Evolutionary conservation across 2,329 filamentous ascomycete species (phyloP).

Genomic region (Aspergillus nomiae): DNA sequence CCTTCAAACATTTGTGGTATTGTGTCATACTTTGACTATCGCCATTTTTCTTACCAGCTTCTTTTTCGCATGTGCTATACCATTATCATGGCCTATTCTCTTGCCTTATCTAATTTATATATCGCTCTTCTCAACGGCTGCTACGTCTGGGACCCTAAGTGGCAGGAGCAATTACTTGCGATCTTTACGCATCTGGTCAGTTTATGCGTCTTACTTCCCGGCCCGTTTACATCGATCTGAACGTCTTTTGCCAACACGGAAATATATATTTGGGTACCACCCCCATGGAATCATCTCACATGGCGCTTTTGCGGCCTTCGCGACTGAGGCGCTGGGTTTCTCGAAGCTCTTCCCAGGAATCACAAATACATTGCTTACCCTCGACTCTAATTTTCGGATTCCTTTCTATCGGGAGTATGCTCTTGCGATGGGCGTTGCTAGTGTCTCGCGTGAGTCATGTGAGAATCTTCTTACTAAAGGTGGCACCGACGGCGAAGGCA

Average conservation of each 20-base stretch:
- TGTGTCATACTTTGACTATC: constrained; percentile 72
- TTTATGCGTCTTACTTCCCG: constrained; percentile 92
- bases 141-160: constrained; percentile 72
- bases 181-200: constrained; percentile 74
- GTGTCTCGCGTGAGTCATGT: constrained; percentile 89
- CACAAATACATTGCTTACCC: constrained; percentile 86
- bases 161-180: constrained; percentile 76
- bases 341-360: constrained; percentile 88
- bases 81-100: constrained; percentile 82
- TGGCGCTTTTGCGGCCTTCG: constrained; percentile 91
- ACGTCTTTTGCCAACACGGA: constrained; percentile 74
- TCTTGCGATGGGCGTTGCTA: constrained; percentile 82
- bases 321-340: constrained; percentile 86
- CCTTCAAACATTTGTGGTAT: constrained; percentile 75
- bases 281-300: constrained; percentile 97
- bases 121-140: constrained; percentile 71
- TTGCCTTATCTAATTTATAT: constrained; percentile 81
- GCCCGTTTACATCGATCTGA: constrained; percentile 83
- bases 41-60: constrained; percentile 74
- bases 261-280: constrained; percentile 97
- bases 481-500: constrained; percentile 74
- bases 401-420: constrained; percentile 94
- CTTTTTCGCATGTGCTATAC: constrained; percentile 88
- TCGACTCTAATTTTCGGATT: constrained; percentile 94
- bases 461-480: constrained; percentile 83